Evolutionary conservation across 2,329 filamentous ascomycete species (phyloP).

Genomic region (Mycogone perniciosa): DNA sequence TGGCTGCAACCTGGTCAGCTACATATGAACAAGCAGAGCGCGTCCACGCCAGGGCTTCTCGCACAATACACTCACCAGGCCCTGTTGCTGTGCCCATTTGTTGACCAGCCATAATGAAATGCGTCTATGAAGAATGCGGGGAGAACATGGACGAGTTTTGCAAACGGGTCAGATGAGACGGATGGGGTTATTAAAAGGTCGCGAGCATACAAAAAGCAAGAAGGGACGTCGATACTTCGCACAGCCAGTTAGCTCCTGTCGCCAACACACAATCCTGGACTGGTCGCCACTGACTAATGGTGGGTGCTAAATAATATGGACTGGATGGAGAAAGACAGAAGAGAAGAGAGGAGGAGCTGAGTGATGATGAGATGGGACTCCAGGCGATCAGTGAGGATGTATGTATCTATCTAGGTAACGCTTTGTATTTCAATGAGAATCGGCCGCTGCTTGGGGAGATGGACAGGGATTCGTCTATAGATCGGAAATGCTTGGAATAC

Average conservation of each 20-base stretch:
- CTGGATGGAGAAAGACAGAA: background rate
- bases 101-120: slow-evolving; percentile 19
- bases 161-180: background rate
- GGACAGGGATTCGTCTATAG: no score
- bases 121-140: background rate
- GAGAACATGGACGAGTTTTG: background rate
- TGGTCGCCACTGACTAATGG: background rate
- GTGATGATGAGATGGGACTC: no score
- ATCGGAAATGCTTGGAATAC: no score
- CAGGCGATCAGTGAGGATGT: no score
- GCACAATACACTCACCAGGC: slow-evolving; percentile 30
- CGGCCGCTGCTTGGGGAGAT: no score
- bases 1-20: slow-evolving; percentile 40
- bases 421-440: no score
- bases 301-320: background rate
- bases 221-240: background rate
- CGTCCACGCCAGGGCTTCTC: background rate
- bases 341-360: background rate
- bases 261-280: background rate
- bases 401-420: no score
- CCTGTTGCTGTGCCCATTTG: slow-evolving; percentile 32
- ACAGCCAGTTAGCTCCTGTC: background rate
- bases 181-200: background rate
- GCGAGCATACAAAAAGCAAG: background rate
- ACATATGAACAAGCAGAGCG: background rate